Percentiles rank a stretch among this genome's conserved stretches.
These are phyloP conservation scores for Plasmodium coatneyi DNA, from an alignment of 169 alveolate genomes.

Conservation along the genomic window DNA sequence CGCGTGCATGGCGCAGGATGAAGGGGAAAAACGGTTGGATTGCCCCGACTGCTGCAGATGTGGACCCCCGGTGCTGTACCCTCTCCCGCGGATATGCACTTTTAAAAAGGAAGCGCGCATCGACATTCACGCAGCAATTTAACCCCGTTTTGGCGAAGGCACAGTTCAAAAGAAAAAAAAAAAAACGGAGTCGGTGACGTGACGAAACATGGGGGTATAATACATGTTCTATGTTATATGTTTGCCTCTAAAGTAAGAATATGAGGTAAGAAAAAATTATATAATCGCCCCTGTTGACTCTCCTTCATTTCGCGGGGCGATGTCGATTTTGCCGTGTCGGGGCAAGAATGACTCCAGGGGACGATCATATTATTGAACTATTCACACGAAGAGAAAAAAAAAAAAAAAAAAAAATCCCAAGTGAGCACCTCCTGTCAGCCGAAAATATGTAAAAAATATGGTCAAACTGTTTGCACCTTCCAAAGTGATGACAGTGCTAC, in stretches of 20 bases:
- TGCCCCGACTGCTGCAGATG: not conserved
- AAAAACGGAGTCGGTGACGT: not conserved
- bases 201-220: not conserved
- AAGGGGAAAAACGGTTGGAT: not conserved
- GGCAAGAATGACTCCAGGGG: not conserved
- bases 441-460: not conserved
- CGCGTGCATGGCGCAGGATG: not conserved
- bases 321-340: not conserved
- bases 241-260: not conserved
- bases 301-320: not conserved
- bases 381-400: not conserved
- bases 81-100: not conserved
- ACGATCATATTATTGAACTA: not conserved
- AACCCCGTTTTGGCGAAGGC: not conserved
- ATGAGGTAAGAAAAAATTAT: not conserved
- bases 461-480: not conserved
- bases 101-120: not conserved
- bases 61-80: not conserved
- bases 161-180: not conserved
- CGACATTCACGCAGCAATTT: not conserved
- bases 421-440: not conserved
- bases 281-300: not conserved
- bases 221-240: not conserved
- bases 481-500: not conserved
- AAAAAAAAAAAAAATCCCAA: not conserved